A percentile compares a stretch with the other conserved stretches of the same genome.
phyloP scores from a whole-genome alignment of 2,329 filamentous ascomycete species.

The Huntiella abstrusa region DNA sequence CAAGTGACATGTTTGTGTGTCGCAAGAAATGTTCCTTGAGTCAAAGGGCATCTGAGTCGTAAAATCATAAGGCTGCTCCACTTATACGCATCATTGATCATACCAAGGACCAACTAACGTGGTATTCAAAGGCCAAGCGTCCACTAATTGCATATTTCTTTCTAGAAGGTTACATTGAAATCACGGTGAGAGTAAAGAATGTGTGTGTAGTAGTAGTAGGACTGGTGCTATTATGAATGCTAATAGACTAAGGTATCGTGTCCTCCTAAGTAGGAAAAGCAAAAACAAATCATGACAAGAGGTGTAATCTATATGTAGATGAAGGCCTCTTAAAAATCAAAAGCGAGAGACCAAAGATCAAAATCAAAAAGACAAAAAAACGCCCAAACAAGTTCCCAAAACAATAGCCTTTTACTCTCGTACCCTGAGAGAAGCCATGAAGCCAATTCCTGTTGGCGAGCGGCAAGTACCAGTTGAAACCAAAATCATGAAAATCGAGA shows the following conservation, averaged over 20 bases:
- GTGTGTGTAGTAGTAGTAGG: no score
- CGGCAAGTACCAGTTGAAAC: constrained; percentile 2
- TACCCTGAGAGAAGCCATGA: constrained; percentile 8
- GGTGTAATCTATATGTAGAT: constrained; percentile 1
- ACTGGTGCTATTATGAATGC: no score
- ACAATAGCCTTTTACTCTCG: constrained; percentile 10
- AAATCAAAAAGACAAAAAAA: constrained; percentile 2
- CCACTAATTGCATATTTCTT: no score
- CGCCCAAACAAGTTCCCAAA: constrained; percentile 5
- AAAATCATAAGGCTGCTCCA: no score
- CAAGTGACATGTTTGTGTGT: no score
- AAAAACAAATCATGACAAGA: constrained; percentile 2
- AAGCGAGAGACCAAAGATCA: neutral
- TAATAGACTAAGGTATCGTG: constrained; percentile 7
- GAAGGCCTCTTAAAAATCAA: neutral
- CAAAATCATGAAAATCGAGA: constrained; percentile 5
- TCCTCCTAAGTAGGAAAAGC: neutral
- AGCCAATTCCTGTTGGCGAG: constrained; percentile 10
- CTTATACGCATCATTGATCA: no score
- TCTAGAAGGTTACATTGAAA: no score
- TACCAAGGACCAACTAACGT: no score
- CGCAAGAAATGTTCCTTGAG: no score
- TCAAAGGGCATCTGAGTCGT: no score
- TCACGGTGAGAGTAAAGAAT: no score
- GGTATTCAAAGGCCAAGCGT: no score